Evolutionary conservation across 192 early-diverging fungal genomes (phyloP).

Genomic region (Kickxella alabastrina): DNA sequence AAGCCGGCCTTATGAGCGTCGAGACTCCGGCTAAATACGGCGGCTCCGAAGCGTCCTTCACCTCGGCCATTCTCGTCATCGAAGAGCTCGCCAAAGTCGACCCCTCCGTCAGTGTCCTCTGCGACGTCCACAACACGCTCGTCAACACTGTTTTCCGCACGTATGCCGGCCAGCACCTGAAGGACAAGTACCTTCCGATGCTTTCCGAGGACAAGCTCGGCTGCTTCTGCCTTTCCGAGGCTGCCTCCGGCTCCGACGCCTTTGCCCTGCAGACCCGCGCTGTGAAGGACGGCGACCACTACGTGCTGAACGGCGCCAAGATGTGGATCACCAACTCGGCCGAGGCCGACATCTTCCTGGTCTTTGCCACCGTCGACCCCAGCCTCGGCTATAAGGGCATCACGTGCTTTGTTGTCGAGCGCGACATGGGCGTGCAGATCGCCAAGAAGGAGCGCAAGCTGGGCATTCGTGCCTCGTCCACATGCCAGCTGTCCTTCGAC

Average conservation of each 20-base stretch:
- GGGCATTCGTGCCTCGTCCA: constrained; percentile 95
- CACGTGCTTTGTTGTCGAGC: constrained; percentile 94
- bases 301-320: constrained; percentile 81
- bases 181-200: constrained; percentile 81
- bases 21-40: constrained; percentile 78
- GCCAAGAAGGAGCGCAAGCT: constrained; percentile 98
- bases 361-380: constrained; percentile 97
- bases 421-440: constrained; percentile 84
- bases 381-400: constrained; percentile 94
- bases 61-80: constrained; percentile 77
- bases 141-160: constrained; percentile 90
- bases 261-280: constrained; percentile 89
- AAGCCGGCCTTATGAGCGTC: constrained; percentile 93
- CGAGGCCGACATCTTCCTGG: constrained; percentile 93
- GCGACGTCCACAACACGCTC: constrained; percentile 97
- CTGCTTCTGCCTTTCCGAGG: constrained; percentile 93
- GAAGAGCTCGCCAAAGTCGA: constrained; percentile 97
- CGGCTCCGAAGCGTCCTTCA: constrained; percentile 79
- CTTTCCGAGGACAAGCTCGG: constrained; percentile 81
- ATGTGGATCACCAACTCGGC: constrained; percentile 98
- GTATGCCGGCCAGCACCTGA: constrained; percentile 69
- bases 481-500: constrained; percentile 92
- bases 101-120: constrained; percentile 83
- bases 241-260: constrained; percentile 88
- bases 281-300: constrained; percentile 82